These are phyloP conservation scores for Tilletia setariae DNA, from an alignment of 1,284 basidiomycete genomes.

Conservation along the genomic window DNA sequence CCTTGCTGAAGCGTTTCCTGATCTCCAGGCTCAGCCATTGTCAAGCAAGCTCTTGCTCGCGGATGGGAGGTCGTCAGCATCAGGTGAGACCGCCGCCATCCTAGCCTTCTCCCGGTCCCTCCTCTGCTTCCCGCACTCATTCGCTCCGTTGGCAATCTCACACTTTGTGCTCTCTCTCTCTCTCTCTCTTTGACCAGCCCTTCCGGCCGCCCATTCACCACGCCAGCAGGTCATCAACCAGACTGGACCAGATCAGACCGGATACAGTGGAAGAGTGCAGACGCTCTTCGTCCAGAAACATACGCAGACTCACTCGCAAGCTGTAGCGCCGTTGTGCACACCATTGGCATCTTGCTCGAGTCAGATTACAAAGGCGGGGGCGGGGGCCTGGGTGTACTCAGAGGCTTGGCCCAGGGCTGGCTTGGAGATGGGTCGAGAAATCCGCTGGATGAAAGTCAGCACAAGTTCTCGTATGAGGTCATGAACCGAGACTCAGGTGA, in stretches of 20 bases:
- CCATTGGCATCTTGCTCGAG: slow-evolving; percentile 88
- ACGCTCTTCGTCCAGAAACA: slow-evolving; percentile 69
- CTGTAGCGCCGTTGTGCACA: slow-evolving; percentile 80
- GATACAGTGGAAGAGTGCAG: slow-evolving; percentile 47
- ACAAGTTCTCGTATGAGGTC: slow-evolving; percentile 64
- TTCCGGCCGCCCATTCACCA: slow-evolving; percentile 77
- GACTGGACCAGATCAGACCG: slow-evolving; percentile 66
- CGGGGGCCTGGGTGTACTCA: slow-evolving; percentile 56
- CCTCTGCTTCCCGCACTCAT: not conserved
- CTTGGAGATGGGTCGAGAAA: slow-evolving; percentile 26
- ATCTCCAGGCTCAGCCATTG: slow-evolving; percentile 84
- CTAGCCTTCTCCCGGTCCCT: not conserved
- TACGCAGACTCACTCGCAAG: slow-evolving; percentile 69
- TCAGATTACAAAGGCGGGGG: slow-evolving; percentile 68
- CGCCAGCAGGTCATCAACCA: slow-evolving; percentile 82
- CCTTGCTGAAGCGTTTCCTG: no score
- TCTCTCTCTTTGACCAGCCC: slow-evolving; percentile 60
- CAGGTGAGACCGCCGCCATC: slow-evolving; percentile 61
- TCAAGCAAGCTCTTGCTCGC: slow-evolving; percentile 74
- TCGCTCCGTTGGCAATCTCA: not conserved
- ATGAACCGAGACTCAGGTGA: slow-evolving; percentile 87
- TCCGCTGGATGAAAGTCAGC: not conserved
- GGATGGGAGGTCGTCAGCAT: slow-evolving; percentile 85
- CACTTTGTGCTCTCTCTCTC: not conserved
- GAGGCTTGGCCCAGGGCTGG: slow-evolving; percentile 46